Conservation (phyloP, 129 eudicot species). For the Solidago caesia region DNA sequence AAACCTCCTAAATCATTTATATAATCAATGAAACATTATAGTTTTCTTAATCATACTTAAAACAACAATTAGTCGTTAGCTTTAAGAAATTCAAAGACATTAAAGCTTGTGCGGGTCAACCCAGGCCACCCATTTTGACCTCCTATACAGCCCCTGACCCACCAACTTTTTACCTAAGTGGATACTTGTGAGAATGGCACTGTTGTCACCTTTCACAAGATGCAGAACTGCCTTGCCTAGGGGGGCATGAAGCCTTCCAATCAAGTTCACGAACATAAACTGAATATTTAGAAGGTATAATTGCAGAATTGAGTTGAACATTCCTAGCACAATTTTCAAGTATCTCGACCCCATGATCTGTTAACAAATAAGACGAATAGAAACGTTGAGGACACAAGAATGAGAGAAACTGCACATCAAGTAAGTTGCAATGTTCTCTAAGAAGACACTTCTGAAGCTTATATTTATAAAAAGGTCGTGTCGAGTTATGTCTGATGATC, state of each 20-base stretch:
- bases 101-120: not conserved
- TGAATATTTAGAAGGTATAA: conserved; percentile 41
- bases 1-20: not conserved
- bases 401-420: not conserved
- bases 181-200: conserved; percentile 6
- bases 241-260: conserved; percentile 80
- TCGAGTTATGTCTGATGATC: too few relatives aligned
- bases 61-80: not conserved
- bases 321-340: conserved; percentile 67
- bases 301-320: conserved; percentile 51
- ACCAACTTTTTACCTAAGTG: not conserved
- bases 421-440: not conserved
- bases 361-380: not conserved
- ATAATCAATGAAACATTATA: not conserved
- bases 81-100: not conserved
- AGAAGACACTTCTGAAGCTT: not conserved
- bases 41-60: not conserved
- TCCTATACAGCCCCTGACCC: not conserved
- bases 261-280: conserved; percentile 87
- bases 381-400: not conserved
- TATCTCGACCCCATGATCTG: conserved; percentile 68
- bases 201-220: conserved; percentile 41
- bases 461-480: not conserved
- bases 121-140: conserved; percentile 4
- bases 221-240: conserved; percentile 36